Base-by-base conservation (phyloP, 768 basidiomycete genomes). In the Russula sp. region DNA sequence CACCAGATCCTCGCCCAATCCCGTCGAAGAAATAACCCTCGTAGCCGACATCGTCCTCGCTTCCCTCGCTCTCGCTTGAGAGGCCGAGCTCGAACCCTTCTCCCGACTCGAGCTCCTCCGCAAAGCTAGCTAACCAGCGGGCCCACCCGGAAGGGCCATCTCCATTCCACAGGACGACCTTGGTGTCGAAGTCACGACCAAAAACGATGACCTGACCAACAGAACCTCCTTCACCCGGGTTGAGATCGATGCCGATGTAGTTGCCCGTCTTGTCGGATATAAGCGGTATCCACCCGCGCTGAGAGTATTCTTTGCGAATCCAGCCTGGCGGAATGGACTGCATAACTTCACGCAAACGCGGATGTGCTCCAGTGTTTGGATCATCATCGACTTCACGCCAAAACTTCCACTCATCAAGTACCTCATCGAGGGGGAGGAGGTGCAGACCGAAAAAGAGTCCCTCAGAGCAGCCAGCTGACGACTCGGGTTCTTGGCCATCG, bases 121-220 rank as follows among this genome's bases (percentile, higher is more conserved):
- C 94, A 70, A 98, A 98, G 59, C 79, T 80, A 5, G 93, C 86
- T 56, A 98, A 76, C 93, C 94, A 99, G 70, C 86, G 85, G 40
- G 92, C 97, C 96, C 97, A 99, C 4, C 96, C 97, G 10, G 82
- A 86, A 16, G 83, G 80, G 8, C 94, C 94, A 61, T 98, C 94
- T 8, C 97, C 97, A 56, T 83, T 80, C 86, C 89, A 98, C 51
- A 98, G 78, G 47, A 98, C 95, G 42, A 97, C 91, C 72, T 99
- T 99, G 11, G 93, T 89, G 75, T 99, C 97, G 74, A 98, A 98
- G 72, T 98, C 97, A 55, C 97, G 84, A n/a, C 97, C 97, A 73
- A 98, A 99, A 54, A 98, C 87, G 62, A 99, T 97, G 52, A 98
- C 96, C 72, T 99, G 97, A 6, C 97, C 97, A 59, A 81, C 78